Evolutionary conservation across 352 stramenopile species (phyloP).

Genomic region (Phytopythium mirpurense): DNA sequence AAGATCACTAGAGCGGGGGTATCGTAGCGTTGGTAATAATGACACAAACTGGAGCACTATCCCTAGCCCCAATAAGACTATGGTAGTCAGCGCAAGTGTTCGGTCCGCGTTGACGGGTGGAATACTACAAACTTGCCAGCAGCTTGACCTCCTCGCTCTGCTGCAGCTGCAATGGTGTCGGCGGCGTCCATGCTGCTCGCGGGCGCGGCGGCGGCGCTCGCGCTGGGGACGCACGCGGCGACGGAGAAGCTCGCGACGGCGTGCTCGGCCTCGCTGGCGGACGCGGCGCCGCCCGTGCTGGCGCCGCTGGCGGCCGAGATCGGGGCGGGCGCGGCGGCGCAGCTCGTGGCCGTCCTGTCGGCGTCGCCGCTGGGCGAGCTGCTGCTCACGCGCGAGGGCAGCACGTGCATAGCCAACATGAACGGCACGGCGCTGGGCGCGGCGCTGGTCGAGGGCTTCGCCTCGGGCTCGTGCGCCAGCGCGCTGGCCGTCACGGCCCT

Average conservation of each 20-base stretch:
- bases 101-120: no score
- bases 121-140: no score
- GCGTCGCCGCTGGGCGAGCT: conserved; percentile 25
- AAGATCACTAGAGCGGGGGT: no score
- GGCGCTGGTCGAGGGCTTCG: conserved; percentile 24
- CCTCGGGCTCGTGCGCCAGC: conserved; percentile 26
- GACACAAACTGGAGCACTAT: no score
- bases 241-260: conserved; percentile 21
- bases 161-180: no score
- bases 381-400: conserved; percentile 34
- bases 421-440: conserved; percentile 41
- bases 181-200: no score
- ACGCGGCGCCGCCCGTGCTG: conserved; percentile 21
- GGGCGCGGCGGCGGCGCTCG: background rate
- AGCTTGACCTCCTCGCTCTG: no score
- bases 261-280: conserved; percentile 21
- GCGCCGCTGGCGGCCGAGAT: conserved; percentile 18
- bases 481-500: conserved; percentile 29
- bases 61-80: no score
- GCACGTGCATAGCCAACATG: conserved; percentile 55
- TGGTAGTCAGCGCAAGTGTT: no score
- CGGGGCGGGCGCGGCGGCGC: conserved; percentile 14
- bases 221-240: conserved; percentile 1
- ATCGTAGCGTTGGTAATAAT: no score
- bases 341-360: conserved; percentile 23